Percentiles rank a stretch among this genome's conserved stretches.
Evolutionary conservation across 2,329 filamentous ascomycete species (phyloP).

Genomic region (Ascochyta viciae-villosae): DNA sequence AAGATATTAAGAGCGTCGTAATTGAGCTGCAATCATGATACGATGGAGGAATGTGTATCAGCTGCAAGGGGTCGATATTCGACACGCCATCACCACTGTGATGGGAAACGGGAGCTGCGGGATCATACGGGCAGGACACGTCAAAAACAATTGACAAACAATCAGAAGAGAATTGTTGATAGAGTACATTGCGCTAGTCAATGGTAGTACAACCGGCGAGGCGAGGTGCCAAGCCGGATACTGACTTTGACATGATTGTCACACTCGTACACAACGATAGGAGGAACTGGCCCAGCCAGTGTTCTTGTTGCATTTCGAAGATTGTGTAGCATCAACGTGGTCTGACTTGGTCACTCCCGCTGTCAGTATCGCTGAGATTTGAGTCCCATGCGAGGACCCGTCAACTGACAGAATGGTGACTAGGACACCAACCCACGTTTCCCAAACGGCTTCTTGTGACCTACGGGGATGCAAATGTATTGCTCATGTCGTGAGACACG

Average conservation of each 20-base stretch:
- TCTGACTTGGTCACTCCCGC: slow-evolving; percentile 39
- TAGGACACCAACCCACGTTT: slow-evolving; percentile 43
- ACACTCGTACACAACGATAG: slow-evolving; percentile 32
- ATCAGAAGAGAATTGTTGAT: slow-evolving; percentile 26
- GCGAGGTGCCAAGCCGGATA: slow-evolving; percentile 32
- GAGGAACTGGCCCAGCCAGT: slow-evolving; percentile 5
- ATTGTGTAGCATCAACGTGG: slow-evolving; percentile 33
- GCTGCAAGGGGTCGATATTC: slow-evolving; percentile 14
- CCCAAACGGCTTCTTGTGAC: slow-evolving; percentile 21
- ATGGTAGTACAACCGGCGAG: slow-evolving; percentile 30
- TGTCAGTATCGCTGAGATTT: slow-evolving; percentile 35
- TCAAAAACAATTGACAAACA: slow-evolving; percentile 30
- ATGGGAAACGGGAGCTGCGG: slow-evolving; percentile 38
- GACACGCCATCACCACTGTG: slow-evolving; percentile 17
- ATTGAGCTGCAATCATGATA: slow-evolving; percentile 1
- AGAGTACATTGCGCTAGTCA: slow-evolving; percentile 31
- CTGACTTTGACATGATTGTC: slow-evolving; percentile 40
- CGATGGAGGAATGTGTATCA: slow-evolving; percentile 6
- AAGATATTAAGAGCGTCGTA: background rate
- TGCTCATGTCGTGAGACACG: slow-evolving; percentile 36
- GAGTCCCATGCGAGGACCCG: slow-evolving; percentile 28
- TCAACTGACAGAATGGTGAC: slow-evolving; percentile 18
- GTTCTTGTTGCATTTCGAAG: slow-evolving; percentile 17
- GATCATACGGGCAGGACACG: slow-evolving; percentile 39
- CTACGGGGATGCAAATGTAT: slow-evolving; percentile 26